Evolutionary conservation across 805 yeast species (phyloP).

Genomic region (Metahyphopichia silvanorum): DNA sequence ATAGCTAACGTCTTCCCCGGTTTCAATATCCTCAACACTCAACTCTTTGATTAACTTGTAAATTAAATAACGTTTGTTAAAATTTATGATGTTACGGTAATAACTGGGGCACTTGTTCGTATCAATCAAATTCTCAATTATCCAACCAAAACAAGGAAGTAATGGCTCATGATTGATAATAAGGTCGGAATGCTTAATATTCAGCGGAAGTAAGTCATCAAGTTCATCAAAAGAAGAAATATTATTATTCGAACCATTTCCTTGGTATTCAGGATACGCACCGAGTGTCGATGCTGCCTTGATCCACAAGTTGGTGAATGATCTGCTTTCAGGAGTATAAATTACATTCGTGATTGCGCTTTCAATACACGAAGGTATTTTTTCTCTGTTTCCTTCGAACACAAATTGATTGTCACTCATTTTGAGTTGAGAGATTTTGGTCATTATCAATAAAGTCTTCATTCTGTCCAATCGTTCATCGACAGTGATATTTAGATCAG

Average conservation of each 20-base stretch:
- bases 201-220: slow-evolving; percentile 27
- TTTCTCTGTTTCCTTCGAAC: slow-evolving; percentile 31
- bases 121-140: slow-evolving; percentile 74
- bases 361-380: slow-evolving; percentile 81
- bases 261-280: slow-evolving; percentile 1
- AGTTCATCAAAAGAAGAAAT: slow-evolving; percentile 22
- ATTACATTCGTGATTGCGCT: slow-evolving; percentile 72
- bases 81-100: slow-evolving; percentile 69
- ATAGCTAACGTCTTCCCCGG: slow-evolving; percentile 17
- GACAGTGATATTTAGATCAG: slow-evolving; percentile 55
- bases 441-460: slow-evolving; percentile 61
- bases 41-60: slow-evolving; percentile 38
- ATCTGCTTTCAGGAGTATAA: slow-evolving; percentile 76
- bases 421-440: slow-evolving; percentile 63
- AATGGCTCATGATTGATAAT: slow-evolving; percentile 42
- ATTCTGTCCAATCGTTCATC: slow-evolving; percentile 66
- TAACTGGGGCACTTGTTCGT: slow-evolving; percentile 64
- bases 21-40: slow-evolving; percentile 32
- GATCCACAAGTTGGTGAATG: slow-evolving; percentile 67
- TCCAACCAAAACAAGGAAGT: slow-evolving; percentile 92
- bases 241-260: neutral
- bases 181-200: slow-evolving; percentile 23
- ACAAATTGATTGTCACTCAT: slow-evolving; percentile 51
- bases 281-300: slow-evolving; percentile 41
- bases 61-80: slow-evolving; percentile 61